Percentiles rank a stretch among this genome's conserved stretches.
phyloP scores from a whole-genome alignment of 805 yeast species.

The Candida pseudofarinosa region DNA sequence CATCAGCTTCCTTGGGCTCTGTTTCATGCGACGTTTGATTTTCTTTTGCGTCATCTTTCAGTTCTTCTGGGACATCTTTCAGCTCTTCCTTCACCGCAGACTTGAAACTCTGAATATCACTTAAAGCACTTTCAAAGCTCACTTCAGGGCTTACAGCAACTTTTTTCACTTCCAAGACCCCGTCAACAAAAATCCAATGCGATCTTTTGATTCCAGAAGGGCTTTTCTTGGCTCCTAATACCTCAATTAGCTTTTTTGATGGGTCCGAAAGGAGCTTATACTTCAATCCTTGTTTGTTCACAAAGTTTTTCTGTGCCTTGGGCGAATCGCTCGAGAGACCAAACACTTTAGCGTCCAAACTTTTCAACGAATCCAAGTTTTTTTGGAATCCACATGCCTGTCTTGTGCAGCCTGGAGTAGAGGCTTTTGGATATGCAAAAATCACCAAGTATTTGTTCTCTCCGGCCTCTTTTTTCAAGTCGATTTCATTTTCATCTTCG shows the following conservation, averaged over 20 bases:
- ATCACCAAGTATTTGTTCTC: conserved; percentile 34
- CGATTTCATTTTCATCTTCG: conserved; percentile 62
- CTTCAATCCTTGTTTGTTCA: conserved; percentile 66
- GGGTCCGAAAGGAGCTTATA: conserved; percentile 80
- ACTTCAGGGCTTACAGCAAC: conserved; percentile 50
- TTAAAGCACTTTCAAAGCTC: conserved; percentile 57
- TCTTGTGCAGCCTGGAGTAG: conserved; percentile 94
- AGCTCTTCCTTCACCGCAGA: conserved; percentile 5
- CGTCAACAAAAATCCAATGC: conserved; percentile 87
- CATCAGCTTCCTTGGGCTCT: no score
- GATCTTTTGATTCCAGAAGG: conserved; percentile 80
- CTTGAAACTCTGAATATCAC: conserved; percentile 45
- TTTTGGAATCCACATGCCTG: conserved; percentile 89
- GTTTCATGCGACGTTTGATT: no score
- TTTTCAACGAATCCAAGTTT: conserved; percentile 48
- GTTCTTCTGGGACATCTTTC: conserved; percentile 4
- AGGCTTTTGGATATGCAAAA: conserved; percentile 83
- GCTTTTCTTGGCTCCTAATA: conserved; percentile 78
- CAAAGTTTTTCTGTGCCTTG: conserved; percentile 71
- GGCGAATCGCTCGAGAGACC: conserved; percentile 86
- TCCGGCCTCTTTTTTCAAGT: conserved; percentile 26
- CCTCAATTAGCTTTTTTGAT: conserved; percentile 57
- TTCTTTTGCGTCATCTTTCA: conserved; percentile 3
- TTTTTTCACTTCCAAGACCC: conserved; percentile 54
- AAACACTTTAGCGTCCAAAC: conserved; percentile 54